These are phyloP conservation scores for Linnemannia zychae DNA, from an alignment of 192 early-diverging fungal genomes.

Conservation along the genomic window DNA sequence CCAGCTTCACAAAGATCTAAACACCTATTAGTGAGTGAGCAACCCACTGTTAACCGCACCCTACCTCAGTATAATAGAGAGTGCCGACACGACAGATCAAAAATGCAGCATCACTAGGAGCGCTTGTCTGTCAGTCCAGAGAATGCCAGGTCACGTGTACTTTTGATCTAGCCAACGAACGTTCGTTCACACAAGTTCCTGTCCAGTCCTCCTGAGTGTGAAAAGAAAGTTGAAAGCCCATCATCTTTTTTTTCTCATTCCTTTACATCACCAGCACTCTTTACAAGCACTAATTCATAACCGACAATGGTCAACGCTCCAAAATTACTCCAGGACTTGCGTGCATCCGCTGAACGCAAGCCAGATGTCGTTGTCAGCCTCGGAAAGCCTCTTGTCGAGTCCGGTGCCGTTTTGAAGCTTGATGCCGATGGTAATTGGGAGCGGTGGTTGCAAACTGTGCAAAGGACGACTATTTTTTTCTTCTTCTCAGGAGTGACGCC, in stretches of 20 bases:
- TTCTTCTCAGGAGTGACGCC: not conserved
- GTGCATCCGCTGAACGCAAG: constrained; percentile 60
- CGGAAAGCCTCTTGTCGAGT: constrained; percentile 51
- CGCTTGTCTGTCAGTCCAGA: no score
- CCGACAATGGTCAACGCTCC: constrained; percentile 47
- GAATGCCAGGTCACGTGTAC: constrained; percentile 17
- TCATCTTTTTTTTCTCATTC: not conserved
- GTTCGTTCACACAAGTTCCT: not conserved
- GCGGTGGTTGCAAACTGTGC: no score
- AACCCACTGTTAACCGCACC: no score
- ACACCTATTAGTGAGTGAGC: no score
- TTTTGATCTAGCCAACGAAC: not conserved
- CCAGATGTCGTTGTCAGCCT: constrained; percentile 60
- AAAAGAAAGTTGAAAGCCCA: not conserved
- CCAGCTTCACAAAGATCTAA: no score
- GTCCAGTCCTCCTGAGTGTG: no score
- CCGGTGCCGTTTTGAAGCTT: constrained; percentile 49
- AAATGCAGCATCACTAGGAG: no score
- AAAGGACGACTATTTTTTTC: not conserved
- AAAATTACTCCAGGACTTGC: constrained; percentile 60
- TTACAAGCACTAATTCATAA: constrained; percentile 10
- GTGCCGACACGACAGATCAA: no score
- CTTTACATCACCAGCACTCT: not conserved
- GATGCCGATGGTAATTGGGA: constrained; percentile 57
- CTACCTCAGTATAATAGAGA: no score